Base-by-base conservation (phyloP, 495 filamentous ascomycete genomes). In the Penicillium argentinense region DNA sequence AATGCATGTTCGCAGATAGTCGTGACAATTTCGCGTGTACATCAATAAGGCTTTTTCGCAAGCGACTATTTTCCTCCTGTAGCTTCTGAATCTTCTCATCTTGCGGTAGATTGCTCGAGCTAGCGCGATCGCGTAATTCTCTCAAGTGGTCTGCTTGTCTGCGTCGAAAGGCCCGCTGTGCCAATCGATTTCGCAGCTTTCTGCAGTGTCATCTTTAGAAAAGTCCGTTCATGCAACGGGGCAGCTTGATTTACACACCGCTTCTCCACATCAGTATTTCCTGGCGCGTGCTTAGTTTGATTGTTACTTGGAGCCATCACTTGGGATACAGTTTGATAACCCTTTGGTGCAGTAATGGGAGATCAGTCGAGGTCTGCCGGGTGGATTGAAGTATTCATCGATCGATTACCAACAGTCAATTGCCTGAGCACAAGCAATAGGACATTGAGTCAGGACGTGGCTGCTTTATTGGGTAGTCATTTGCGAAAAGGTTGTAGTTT, bases 81-180 rank as follows among this genome's bases (percentile, higher is more conserved):
- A 49, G 32, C 12, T 23, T 36, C 13, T 25, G 30, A 29, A 49
- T 42, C 3, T 30, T 42, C 37, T 49, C 47, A 24, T 49, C 39
- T 9, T 49, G 26, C 2, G 47, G 39, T 16, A 22, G 34, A 14
- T 49, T 17, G 14, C 28, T 49, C 9, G 47, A 25, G 21, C 41
- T 29, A 17, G 47, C 47, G n/a, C 30, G 47, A 42, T 49, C 32
- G 12, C 41, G 39, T 3, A 49, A 30, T 16, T 42, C 39, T 16
- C 39, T 26, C 24, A 49, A 26, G 12, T 30, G 47, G 29, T 43
- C 47, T 17, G 39, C 39, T 12, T 42, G 39, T 27, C 39, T 26
- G 23, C 39, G 39, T 6, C 39, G 39, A 42, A 42, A 42, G 3
- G 39, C 39, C 12, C 39, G 14, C 25, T 42, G 39, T 19, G 39